These are phyloP conservation scores for Mycena olivaceomarginata DNA, from an alignment of 768 basidiomycete genomes.

Conservation along the genomic window DNA sequence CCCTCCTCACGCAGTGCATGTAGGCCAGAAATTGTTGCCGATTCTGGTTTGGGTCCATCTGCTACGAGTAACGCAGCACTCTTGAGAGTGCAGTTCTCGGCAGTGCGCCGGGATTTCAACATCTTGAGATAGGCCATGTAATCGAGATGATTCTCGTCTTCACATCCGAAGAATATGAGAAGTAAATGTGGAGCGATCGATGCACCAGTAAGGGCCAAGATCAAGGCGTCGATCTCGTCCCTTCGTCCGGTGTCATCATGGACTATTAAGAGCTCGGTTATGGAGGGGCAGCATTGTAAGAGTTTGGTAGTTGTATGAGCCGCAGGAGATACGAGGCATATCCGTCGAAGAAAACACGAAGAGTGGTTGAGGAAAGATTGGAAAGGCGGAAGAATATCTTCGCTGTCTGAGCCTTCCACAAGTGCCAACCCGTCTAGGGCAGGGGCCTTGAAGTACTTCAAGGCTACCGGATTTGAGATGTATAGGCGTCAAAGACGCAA, in stretches of 20 bases:
- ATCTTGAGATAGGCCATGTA: background rate
- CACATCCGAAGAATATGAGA: no score
- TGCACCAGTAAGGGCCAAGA: background rate
- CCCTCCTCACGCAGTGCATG: background rate
- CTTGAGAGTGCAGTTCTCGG: background rate
- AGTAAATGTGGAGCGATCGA: slow-evolving; percentile 4
- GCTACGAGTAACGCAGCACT: background rate
- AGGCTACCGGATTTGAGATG: no score
- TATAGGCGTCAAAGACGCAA: no score
- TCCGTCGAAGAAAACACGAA: background rate
- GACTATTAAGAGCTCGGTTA: background rate
- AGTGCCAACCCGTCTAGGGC: no score
- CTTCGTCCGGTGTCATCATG: no score
- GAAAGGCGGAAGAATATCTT: background rate
- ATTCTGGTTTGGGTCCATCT: background rate
- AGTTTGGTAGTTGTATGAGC: background rate
- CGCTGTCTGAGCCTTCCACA: no score
- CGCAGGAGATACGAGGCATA: background rate
- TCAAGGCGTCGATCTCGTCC: background rate
- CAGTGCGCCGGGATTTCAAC: slow-evolving; percentile 4
- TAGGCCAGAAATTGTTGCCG: background rate
- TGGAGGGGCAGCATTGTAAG: background rate
- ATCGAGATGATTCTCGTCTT: no score
- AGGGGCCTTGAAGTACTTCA: no score
- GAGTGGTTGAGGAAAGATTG: background rate